A percentile compares a stretch with the other conserved stretches of the same genome.
These are phyloP conservation scores for Penicillium subrubescens DNA, from an alignment of 495 filamentous ascomycete species.

Conservation along the genomic window DNA sequence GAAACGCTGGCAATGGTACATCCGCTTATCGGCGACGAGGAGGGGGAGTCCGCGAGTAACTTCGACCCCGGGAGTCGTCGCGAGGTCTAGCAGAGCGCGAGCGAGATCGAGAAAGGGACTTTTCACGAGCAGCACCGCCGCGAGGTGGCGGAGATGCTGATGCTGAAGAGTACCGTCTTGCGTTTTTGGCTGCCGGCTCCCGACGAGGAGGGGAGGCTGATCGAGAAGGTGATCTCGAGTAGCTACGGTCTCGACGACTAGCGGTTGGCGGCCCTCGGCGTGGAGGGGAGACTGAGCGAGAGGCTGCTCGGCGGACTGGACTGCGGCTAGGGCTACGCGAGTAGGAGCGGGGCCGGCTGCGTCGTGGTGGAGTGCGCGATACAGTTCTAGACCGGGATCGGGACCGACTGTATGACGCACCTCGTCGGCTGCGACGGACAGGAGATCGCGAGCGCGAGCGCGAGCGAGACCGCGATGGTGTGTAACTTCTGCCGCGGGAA, in stretches of 20 bases:
- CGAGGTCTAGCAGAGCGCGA: conserved; percentile 30
- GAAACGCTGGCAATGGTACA: background rate
- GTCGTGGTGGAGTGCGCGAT: conserved; percentile 35
- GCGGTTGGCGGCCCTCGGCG: conserved; percentile 22
- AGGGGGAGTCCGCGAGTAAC: conserved; percentile 35
- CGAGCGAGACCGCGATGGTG: conserved; percentile 28
- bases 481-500: conserved; percentile 43
- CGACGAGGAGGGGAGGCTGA: conserved; percentile 39
- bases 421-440: conserved; percentile 36
- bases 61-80: conserved; percentile 24
- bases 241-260: conserved; percentile 30
- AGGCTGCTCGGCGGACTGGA: conserved; percentile 32
- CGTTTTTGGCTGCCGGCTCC: conserved; percentile 8
- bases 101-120: conserved; percentile 31
- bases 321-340: conserved; percentile 35
- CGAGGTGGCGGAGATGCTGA: conserved; percentile 37
- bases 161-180: conserved; percentile 26
- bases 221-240: conserved; percentile 37
- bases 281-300: conserved; percentile 40
- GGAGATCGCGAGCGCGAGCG: conserved; percentile 41
- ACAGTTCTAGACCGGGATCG: conserved; percentile 19
- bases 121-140: conserved; percentile 14
- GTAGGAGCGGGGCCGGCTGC: conserved; percentile 30
- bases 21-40: conserved; percentile 29
- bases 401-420: conserved; percentile 37